Percentiles rank a stretch among this genome's conserved stretches.
Evolutionary conservation across 2,329 filamentous ascomycete genomes (phyloP).

Genomic region (Pseudocercospora musae): DNA sequence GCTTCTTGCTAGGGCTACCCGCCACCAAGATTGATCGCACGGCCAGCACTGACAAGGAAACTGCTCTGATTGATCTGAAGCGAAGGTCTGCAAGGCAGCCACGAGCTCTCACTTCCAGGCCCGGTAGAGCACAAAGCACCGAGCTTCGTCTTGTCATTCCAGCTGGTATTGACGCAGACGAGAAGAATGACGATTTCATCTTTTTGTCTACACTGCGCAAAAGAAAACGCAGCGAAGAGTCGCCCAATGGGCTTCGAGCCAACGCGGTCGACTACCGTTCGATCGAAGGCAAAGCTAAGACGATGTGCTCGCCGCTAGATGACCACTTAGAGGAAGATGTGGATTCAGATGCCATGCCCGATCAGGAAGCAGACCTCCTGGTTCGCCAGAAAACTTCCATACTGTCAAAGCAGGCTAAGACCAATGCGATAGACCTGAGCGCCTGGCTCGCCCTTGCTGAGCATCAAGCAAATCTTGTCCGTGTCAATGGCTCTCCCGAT

Average conservation of each 20-base stretch:
- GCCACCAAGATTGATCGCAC: slow-evolving; percentile 66
- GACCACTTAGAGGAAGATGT: slow-evolving; percentile 38
- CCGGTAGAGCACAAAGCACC: slow-evolving; percentile 4
- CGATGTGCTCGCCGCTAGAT: slow-evolving; percentile 28
- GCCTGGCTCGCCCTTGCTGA: slow-evolving; percentile 76
- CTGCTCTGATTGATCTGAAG: slow-evolving; percentile 5
- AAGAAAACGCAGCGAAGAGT: slow-evolving; percentile 17
- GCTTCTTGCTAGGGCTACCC: slow-evolving; percentile 66
- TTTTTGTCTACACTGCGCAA: slow-evolving; percentile 17
- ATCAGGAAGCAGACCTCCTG: slow-evolving; percentile 26
- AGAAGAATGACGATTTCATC: slow-evolving; percentile 19
- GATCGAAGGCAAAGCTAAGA: slow-evolving; percentile 35
- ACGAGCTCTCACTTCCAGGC: slow-evolving; percentile 17
- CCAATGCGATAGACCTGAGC: slow-evolving; percentile 63
- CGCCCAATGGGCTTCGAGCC: slow-evolving; percentile 10
- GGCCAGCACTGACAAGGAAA: slow-evolving; percentile 49
- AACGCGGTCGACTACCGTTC: slow-evolving; percentile 38
- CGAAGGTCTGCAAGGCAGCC: background rate
- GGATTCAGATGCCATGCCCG: slow-evolving; percentile 21
- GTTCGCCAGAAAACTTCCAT: slow-evolving; percentile 55
- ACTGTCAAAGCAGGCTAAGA: slow-evolving; percentile 62
- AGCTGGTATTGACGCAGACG: background rate
- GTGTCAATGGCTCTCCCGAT: slow-evolving; percentile 37
- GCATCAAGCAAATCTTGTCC: slow-evolving; percentile 69
- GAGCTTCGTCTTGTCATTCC: slow-evolving; percentile 9